Base-by-base conservation (phyloP, 176 grass and related monocot species). In the Paspalum vaginatum region DNA sequence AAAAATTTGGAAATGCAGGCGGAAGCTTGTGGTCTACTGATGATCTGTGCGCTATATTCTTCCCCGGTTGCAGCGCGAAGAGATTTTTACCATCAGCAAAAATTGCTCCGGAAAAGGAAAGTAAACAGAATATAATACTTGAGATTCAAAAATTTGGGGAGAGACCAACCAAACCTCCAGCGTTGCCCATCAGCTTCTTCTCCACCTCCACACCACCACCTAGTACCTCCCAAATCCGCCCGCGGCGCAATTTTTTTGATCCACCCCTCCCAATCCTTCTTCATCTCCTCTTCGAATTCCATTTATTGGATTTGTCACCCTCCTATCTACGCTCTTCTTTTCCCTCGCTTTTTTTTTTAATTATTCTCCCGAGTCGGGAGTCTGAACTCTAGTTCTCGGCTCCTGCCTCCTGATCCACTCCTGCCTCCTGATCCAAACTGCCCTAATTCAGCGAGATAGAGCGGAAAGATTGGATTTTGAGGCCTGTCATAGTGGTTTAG, bases 121-220 rank as follows among this genome's bases (percentile, higher is more conserved):
- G 58, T 20, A 63, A 70, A 39, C 1, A 40, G 48, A 78, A 65
- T 79, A 83, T 58, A 78, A 83, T 39, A 66, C 25, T 17, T 72
- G 65, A 73, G 59, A 84, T 88, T 88, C 81, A 84, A 88, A 88
- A 79, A 27, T 41, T 79, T 54, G 75, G 79, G 65, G 57, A 77
- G 83, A 89, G 66, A 82, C 72, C 67, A 72, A 81, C 76, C 79
- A 61, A 74, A 79, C 86, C 81, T 58, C 73, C 72, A 58, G 20
- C 64, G 18, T 48, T 88, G 61, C 69, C 73, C 73, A 72, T 79
- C 79, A 74, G 66, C 83, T 86, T 18, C 20, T 73, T 42, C 81
- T 59, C 42, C 69, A 3, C 11, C 11, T 21, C 60, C 15, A 47
- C 45, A 51, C 51, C 59, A 18, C 49, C 77, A 41, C 61, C 32